These are phyloP conservation scores for Nakazawaea holstii DNA, from an alignment of 805 yeast species.

Conservation along the genomic window DNA sequence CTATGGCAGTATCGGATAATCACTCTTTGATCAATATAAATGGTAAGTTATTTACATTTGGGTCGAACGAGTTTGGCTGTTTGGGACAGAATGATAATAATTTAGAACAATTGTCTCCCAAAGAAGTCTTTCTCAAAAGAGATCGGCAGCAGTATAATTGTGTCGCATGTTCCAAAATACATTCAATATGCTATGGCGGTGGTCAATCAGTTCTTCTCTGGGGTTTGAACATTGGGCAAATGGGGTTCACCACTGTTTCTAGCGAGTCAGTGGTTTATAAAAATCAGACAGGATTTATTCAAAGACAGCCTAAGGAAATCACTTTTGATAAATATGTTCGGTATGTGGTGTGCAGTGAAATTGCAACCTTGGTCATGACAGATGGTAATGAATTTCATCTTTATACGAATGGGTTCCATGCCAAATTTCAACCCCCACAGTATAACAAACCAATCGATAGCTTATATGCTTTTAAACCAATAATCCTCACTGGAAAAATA, in stretches of 20 bases:
- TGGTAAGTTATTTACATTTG: slow-evolving; percentile 73
- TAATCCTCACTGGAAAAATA: slow-evolving; percentile 36
- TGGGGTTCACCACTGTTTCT: slow-evolving; percentile 45
- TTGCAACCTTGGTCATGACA: slow-evolving; percentile 62
- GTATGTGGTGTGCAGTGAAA: slow-evolving; percentile 55
- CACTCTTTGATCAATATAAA: slow-evolving; percentile 53
- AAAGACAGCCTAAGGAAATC: slow-evolving; percentile 29
- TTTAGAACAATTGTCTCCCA: slow-evolving; percentile 15
- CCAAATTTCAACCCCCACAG: slow-evolving; percentile 35
- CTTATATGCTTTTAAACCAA: slow-evolving; percentile 52
- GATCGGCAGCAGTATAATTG: no score
- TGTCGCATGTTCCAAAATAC: slow-evolving; percentile 52
- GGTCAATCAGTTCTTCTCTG: slow-evolving; percentile 49
- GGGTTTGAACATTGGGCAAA: slow-evolving; percentile 82
- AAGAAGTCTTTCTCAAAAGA: background rate
- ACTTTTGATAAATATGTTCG: slow-evolving; percentile 44
- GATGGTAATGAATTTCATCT: slow-evolving; percentile 57
- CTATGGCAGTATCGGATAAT: slow-evolving; percentile 52
- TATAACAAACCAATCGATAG: slow-evolving; percentile 26
- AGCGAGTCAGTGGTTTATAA: slow-evolving; percentile 26
- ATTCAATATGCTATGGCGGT: slow-evolving; percentile 57
- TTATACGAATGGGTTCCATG: slow-evolving; percentile 51
- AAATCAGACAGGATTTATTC: slow-evolving; percentile 31
- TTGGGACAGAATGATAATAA: slow-evolving; percentile 36
- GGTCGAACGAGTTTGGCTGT: slow-evolving; percentile 63